Conservation (phyloP, 2,329 filamentous ascomycete genomes). For the Talaromyces sp. region DNA sequence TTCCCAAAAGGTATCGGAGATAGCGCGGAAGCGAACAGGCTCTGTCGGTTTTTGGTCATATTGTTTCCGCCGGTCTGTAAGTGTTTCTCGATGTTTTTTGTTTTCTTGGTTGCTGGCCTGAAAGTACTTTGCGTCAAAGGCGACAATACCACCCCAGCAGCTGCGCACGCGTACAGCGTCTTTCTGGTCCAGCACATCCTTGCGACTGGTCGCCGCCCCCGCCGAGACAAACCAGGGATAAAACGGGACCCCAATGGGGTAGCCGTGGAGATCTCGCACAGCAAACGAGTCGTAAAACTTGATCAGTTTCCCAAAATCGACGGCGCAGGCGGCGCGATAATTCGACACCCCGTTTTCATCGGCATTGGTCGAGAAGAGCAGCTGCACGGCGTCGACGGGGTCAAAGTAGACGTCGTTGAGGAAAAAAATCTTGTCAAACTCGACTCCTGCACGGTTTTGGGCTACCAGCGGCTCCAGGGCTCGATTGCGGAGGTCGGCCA, state of each 20-base stretch:
- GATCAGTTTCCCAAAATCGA: conserved; percentile 68
- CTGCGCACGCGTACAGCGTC: conserved; percentile 62
- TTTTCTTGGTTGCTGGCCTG: conserved; percentile 20
- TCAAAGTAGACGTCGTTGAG: conserved; percentile 64
- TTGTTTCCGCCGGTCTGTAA: neutral
- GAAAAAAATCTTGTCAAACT: conserved; percentile 55
- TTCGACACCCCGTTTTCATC: conserved; percentile 47
- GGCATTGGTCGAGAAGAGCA: conserved; percentile 59
- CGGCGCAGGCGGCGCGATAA: conserved; percentile 66
- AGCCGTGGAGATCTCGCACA: conserved; percentile 64
- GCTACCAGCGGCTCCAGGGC: conserved; percentile 60
- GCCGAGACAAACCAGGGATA: conserved; percentile 64
- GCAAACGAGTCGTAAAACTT: conserved; percentile 76
- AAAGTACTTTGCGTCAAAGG: conserved; percentile 44
- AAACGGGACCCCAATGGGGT: conserved; percentile 62
- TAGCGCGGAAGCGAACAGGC: conserved; percentile 54
- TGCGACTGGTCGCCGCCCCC: conserved; percentile 50
- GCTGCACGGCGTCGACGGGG: conserved; percentile 53
- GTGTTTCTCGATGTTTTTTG: neutral
- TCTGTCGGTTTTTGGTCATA: neutral
- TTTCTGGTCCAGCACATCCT: conserved; percentile 56
- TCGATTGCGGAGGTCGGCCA: conserved; percentile 67
- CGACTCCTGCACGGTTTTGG: conserved; percentile 24
- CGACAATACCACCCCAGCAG: conserved; percentile 73
- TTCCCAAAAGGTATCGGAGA: conserved; percentile 57